A percentile compares a stretch with the other conserved stretches of the same genome.
phyloP scores from a whole-genome alignment of 1,139 yeast genomes.

The Taiozyma sp. region DNA sequence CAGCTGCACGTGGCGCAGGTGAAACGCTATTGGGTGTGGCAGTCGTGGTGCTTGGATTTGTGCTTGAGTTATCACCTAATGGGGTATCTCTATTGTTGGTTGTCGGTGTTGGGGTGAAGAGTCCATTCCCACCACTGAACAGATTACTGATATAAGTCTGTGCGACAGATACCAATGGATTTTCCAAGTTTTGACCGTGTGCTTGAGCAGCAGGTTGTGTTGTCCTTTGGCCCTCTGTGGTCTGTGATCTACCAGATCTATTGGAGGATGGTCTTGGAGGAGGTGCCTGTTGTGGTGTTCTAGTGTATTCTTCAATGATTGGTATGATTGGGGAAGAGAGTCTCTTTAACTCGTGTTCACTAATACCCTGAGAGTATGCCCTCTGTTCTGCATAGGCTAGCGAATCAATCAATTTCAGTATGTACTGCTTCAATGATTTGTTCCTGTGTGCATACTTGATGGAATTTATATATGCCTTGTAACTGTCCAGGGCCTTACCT shows the following conservation, averaged over 20 bases:
- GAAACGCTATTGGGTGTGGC: background rate
- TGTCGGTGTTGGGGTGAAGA: background rate
- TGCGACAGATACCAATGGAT: background rate
- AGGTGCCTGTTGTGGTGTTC: background rate
- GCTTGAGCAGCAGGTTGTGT: background rate
- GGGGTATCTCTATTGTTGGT: background rate
- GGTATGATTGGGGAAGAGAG: background rate
- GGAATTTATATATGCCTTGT: slow-evolving; percentile 31
- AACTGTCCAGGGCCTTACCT: slow-evolving; percentile 30
- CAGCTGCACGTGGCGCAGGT: background rate
- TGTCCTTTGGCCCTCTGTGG: background rate
- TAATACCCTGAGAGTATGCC: slow-evolving; percentile 12
- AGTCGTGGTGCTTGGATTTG: background rate
- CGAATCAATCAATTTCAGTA: slow-evolving; percentile 12
- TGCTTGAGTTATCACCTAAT: background rate
- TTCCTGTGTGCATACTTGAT: slow-evolving; percentile 22
- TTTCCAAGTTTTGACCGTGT: background rate
- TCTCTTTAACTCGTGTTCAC: slow-evolving; percentile 5
- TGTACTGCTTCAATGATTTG: slow-evolving; percentile 9
- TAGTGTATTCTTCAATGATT: background rate
- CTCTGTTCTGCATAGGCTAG: slow-evolving; percentile 13
- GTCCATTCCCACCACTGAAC: background rate
- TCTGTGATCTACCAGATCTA: background rate
- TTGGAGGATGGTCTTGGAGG: slow-evolving; percentile 1
- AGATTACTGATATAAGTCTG: background rate